Evolutionary conservation across 352 stramenopile genomes (phyloP).

Genomic region (Phytophthora tentaculata): DNA sequence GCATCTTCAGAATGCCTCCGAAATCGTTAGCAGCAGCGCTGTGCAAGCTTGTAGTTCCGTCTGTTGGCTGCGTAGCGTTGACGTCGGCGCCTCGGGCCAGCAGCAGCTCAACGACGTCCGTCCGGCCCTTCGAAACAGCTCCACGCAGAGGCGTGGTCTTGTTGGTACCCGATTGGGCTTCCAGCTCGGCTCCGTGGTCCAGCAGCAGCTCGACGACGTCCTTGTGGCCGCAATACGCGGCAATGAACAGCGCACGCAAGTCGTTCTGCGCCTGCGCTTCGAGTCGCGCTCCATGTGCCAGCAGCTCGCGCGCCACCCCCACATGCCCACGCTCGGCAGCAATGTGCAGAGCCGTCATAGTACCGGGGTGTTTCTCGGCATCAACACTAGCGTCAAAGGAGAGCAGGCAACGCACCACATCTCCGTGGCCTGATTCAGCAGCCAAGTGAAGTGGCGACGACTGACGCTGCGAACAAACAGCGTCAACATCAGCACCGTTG

Average conservation of each 20-base stretch:
- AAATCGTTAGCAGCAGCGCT: slow-evolving; percentile 54
- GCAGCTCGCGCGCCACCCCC: slow-evolving; percentile 46
- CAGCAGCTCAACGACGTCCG: slow-evolving; percentile 47
- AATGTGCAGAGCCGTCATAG: slow-evolving; percentile 64
- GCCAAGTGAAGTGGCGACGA: slow-evolving; percentile 56
- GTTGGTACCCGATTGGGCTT: slow-evolving; percentile 51
- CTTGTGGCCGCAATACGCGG: slow-evolving; percentile 55
- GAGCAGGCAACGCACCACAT: slow-evolving; percentile 58
- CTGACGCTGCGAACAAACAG: slow-evolving; percentile 40
- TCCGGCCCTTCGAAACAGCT: slow-evolving; percentile 46
- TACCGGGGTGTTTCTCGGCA: slow-evolving; percentile 45
- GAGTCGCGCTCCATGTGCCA: slow-evolving; percentile 49
- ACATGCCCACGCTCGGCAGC: slow-evolving; percentile 54
- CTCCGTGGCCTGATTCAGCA: slow-evolving; percentile 53
- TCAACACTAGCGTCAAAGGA: slow-evolving; percentile 59
- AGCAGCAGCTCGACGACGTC: slow-evolving; percentile 50
- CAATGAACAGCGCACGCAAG: slow-evolving; percentile 56
- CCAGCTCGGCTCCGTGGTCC: slow-evolving; percentile 45
- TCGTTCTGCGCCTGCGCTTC: slow-evolving; percentile 51
- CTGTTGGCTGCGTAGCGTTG: slow-evolving; percentile 47
- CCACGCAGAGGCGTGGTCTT: slow-evolving; percentile 54
- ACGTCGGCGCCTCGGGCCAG: slow-evolving; percentile 45
- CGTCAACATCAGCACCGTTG: slow-evolving; percentile 58
- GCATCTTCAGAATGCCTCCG: slow-evolving; percentile 44
- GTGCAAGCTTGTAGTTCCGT: slow-evolving; percentile 56